Percentiles rank a stretch among this genome's conserved stretches.
Evolutionary conservation across 2,329 filamentous ascomycete genomes (phyloP).

Genomic region (Pseudovirgaria hyperparasitica): DNA sequence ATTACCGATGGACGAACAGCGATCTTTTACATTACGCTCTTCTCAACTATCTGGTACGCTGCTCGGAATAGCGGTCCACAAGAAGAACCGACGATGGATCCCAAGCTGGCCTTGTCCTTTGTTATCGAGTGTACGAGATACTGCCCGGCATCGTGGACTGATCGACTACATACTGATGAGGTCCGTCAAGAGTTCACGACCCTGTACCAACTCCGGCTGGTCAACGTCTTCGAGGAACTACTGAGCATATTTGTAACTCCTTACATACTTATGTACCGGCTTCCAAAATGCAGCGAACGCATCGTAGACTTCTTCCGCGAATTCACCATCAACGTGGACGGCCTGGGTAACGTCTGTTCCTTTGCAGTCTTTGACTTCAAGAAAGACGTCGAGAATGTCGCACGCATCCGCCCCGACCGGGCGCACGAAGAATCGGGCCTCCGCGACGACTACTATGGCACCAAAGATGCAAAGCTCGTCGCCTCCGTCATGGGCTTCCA

Average conservation of each 20-base stretch:
- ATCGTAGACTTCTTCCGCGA: slow-evolving; percentile 97
- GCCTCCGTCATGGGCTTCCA: slow-evolving; percentile 91
- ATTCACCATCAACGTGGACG: slow-evolving; percentile 93
- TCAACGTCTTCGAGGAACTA: slow-evolving; percentile 88
- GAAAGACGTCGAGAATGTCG: slow-evolving; percentile 52
- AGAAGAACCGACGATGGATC: slow-evolving; percentile 82
- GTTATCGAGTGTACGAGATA: slow-evolving; percentile 93
- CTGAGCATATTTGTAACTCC: slow-evolving; percentile 87
- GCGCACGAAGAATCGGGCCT: slow-evolving; percentile 42
- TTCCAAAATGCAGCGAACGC: slow-evolving; percentile 80
- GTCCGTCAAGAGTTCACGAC: slow-evolving; percentile 82
- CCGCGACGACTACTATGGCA: slow-evolving; percentile 84
- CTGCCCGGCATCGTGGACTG: slow-evolving; percentile 77
- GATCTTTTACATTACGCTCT: slow-evolving; percentile 77
- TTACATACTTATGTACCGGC: slow-evolving; percentile 72
- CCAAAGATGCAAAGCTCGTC: slow-evolving; percentile 97
- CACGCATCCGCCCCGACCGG: slow-evolving; percentile 22
- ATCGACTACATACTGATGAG: slow-evolving; percentile 82
- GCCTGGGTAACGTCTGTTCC: slow-evolving; percentile 88
- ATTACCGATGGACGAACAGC: slow-evolving; percentile 80
- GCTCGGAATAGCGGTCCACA: slow-evolving; percentile 71
- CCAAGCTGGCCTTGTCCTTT: slow-evolving; percentile 74
- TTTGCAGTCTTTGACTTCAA: slow-evolving; percentile 98
- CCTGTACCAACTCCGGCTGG: slow-evolving; percentile 81
- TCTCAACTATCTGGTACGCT: slow-evolving; percentile 72